A percentile compares a stretch with the other conserved stretches of the same genome.
Evolutionary conservation across 2,329 filamentous ascomycete species (phyloP).

Genomic region (Aureobasidium sp.): DNA sequence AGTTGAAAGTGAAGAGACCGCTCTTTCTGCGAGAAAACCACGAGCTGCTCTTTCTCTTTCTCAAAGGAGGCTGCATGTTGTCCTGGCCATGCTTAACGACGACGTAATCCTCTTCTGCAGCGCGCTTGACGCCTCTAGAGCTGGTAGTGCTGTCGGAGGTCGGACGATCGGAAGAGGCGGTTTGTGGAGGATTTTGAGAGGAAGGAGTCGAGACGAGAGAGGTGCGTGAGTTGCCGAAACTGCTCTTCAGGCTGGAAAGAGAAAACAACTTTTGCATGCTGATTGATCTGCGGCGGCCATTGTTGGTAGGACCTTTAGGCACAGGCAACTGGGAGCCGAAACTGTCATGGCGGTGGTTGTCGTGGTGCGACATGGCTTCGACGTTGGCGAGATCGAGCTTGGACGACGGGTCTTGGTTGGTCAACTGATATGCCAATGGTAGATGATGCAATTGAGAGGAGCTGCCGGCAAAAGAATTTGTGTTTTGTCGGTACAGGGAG

Average conservation of each 20-base stretch:
- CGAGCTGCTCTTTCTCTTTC: conserved; percentile 22
- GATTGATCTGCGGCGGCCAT: conserved; percentile 14
- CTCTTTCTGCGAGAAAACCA: conserved; percentile 29
- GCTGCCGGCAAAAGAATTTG: conserved; percentile 4
- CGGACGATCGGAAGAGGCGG: conserved; percentile 4
- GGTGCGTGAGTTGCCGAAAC: conserved; percentile 27
- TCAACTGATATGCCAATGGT: conserved; percentile 2
- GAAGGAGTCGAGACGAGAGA: conserved; percentile 20
- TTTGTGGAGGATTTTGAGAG: conserved; percentile 11
- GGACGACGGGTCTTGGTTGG: conserved; percentile 2
- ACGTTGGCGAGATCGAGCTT: conserved; percentile 4
- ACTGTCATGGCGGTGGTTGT: conserved; percentile 16
- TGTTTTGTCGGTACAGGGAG: background rate
- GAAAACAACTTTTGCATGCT: conserved; percentile 25
- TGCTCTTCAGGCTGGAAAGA: conserved; percentile 25
- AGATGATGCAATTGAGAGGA: conserved; percentile 5
- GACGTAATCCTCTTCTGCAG: conserved; percentile 10
- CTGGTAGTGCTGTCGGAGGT: conserved; percentile 8
- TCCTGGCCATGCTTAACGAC: conserved; percentile 12
- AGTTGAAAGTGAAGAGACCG: conserved; percentile 20
- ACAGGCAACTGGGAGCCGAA: conserved; percentile 16
- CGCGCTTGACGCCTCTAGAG: conserved; percentile 8
- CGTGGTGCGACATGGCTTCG: background rate
- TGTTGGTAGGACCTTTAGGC: conserved; percentile 8
- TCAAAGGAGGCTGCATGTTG: conserved; percentile 14